phyloP scores from a whole-genome alignment of 2,329 filamentous ascomycete genomes.

The Cryoendolithus antarcticus region DNA sequence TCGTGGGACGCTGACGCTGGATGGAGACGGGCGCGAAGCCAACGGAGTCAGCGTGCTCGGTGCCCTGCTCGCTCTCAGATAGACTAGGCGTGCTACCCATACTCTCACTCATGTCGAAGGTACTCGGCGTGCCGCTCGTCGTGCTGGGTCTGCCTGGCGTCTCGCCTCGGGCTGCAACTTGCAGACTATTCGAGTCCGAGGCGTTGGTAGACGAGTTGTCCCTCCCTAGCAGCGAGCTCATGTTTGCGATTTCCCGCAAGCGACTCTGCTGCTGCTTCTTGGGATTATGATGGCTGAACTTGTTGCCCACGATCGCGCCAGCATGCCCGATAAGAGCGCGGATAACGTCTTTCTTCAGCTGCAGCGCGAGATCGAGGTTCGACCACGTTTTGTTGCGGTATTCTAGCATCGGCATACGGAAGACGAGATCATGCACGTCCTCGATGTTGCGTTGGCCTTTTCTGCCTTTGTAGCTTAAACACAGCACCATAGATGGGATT shows the following conservation, averaged over 20 bases:
- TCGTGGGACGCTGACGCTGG: neutral
- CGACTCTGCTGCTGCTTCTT: slow-evolving; percentile 66
- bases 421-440: slow-evolving; percentile 95
- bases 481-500: slow-evolving; percentile 88
- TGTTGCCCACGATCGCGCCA: slow-evolving; percentile 93
- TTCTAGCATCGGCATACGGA: slow-evolving; percentile 84
- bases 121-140: slow-evolving; percentile 16
- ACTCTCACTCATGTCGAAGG: slow-evolving; percentile 14
- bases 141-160: slow-evolving; percentile 16
- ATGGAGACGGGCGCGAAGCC: neutral
- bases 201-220: slow-evolving; percentile 5
- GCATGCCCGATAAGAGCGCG: slow-evolving; percentile 90
- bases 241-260: slow-evolving; percentile 70
- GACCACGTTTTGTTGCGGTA: slow-evolving; percentile 99
- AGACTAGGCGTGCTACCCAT: slow-evolving; percentile 12
- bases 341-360: slow-evolving; percentile 88
- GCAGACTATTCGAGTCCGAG: slow-evolving; percentile 16
- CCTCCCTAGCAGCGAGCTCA: slow-evolving; percentile 47
- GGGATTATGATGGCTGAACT: slow-evolving; percentile 80
- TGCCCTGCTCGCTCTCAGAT: slow-evolving; percentile 2
- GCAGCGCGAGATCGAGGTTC: slow-evolving; percentile 83
- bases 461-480: slow-evolving; percentile 80
- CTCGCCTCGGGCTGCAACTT: slow-evolving; percentile 11
- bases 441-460: slow-evolving; percentile 91
- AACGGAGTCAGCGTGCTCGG: slow-evolving; percentile 1